phyloP scores from a whole-genome alignment of 2,329 filamentous ascomycete species.

The Claviceps maximensis region DNA sequence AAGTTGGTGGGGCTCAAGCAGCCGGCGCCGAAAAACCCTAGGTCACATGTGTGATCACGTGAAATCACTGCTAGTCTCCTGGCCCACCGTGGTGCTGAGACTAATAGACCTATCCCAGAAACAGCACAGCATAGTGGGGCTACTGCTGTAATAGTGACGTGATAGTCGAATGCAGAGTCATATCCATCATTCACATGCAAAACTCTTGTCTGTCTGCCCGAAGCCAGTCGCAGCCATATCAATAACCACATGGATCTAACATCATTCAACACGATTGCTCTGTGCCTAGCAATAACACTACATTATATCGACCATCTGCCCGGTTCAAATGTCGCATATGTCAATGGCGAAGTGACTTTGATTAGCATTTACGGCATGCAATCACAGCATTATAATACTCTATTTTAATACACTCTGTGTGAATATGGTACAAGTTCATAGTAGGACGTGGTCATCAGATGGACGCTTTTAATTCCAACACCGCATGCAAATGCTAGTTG shows the following conservation, averaged over 20 bases:
- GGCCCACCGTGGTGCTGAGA: no score
- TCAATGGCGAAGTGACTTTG: no score
- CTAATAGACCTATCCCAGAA: no score
- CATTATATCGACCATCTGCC: neutral
- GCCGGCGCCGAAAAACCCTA: slow-evolving; percentile 24
- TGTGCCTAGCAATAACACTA: neutral
- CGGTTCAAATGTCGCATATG: no score
- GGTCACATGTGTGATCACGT: slow-evolving; percentile 20
- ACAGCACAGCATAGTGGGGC: no score
- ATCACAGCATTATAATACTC: neutral
- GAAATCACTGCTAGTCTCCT: neutral
- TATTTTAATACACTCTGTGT: neutral
- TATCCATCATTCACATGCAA: neutral
- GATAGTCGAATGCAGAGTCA: no score
- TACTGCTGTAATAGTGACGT: no score
- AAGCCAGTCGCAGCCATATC: no score
- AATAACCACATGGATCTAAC: no score
- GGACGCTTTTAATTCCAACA: neutral
- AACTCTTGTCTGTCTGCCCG: neutral
- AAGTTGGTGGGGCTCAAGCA: slow-evolving; percentile 31
- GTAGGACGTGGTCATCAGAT: neutral
- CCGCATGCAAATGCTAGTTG: neutral
- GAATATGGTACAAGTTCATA: neutral
- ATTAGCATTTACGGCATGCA: neutral
- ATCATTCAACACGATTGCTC: neutral